Evolutionary conservation across 805 yeast species (phyloP), one percentile per base, ranked within the genome.

Genomic region (Naumovozyma baii): DNA sequence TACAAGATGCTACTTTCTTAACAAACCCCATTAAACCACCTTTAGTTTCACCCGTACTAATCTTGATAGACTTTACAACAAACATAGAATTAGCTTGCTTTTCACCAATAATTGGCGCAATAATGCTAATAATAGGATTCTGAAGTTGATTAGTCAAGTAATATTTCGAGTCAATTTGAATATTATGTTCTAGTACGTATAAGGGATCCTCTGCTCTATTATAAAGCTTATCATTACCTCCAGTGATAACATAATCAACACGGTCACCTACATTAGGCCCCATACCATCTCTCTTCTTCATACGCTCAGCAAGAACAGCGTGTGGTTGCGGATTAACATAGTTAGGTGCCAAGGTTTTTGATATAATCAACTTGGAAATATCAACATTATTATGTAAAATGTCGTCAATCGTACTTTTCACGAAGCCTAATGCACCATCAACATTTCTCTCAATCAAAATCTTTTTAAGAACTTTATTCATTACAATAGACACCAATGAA

Each of bases 261-360:
- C 99, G 83, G 59, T 92, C 99, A 42, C 99, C 99, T 36, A 92
- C 72, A 10, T 86, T 78, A 3, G 98, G 98, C 1, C 98, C 98
- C 5, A 94, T 82, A 18, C 99, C 99, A 57, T 92, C 99, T 68
- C 99, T 80, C 58, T 87, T 86, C 39, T 79, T 74, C 96, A 92
- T 92, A 51, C 96, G 72, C 53, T 88, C 95, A 0, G 98, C 96
- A 34, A 92, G 71, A 50, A 90, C 96, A 19, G 88, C 94, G 61
- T 92, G 99, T 0, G 98, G 96, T 61, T 92, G 98, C 46, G 92
- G 94, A 19, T 88, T 94, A 3, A 95, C 83, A 61, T 92, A 92
- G 54, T 92, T 96, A 38, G 83, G 82, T 3, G 96, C 82, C 34
- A 90, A 70, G 5, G 94, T 94, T 57, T 92, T 92, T 2, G 97